These are phyloP conservation scores for Myriangium duriaei DNA, from an alignment of 2,329 filamentous ascomycete genomes.

Conservation along the genomic window DNA sequence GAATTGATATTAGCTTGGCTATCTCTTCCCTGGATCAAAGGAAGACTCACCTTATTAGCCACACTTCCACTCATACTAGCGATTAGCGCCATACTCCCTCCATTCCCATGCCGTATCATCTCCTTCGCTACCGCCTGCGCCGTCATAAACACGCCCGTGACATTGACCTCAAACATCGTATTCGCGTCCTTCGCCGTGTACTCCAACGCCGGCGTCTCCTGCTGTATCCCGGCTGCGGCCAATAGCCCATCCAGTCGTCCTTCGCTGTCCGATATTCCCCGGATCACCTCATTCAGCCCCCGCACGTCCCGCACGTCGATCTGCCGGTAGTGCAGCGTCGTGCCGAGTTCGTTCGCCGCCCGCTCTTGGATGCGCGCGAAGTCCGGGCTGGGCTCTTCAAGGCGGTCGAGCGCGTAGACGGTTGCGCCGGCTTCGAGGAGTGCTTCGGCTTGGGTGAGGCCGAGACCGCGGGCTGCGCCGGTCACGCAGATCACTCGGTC, in stretches of 20 bases:
- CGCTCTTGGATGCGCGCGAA: conserved; percentile 54
- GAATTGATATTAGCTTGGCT: conserved; percentile 17
- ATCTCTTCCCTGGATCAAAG: background rate
- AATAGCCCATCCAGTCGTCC: conserved; percentile 70
- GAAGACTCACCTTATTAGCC: conserved; percentile 46
- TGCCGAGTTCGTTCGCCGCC: conserved; percentile 49
- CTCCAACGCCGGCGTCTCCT: conserved; percentile 71
- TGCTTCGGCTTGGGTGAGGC: conserved; percentile 61
- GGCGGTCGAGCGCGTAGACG: conserved; percentile 54
- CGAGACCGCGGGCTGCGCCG: conserved; percentile 58
- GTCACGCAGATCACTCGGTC: conserved; percentile 60
- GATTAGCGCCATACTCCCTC: conserved; percentile 50
- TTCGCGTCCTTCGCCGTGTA: conserved; percentile 53
- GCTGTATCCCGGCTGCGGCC: conserved; percentile 63
- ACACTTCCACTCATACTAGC: conserved; percentile 50
- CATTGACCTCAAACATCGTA: conserved; percentile 49
- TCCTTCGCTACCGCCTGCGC: conserved; percentile 51
- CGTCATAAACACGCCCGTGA: conserved; percentile 52
- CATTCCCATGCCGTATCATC: conserved; percentile 48
- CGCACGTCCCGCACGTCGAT: conserved; percentile 67
- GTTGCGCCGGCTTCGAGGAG: conserved; percentile 63
- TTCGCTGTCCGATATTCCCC: conserved; percentile 55
- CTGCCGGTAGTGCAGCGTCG: conserved; percentile 59
- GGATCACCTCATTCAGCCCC: conserved; percentile 53
- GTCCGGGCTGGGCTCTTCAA: conserved; percentile 44